Base-by-base conservation (phyloP, 257 asterid genomes). In the Schizonepeta tenuifolia region DNA sequence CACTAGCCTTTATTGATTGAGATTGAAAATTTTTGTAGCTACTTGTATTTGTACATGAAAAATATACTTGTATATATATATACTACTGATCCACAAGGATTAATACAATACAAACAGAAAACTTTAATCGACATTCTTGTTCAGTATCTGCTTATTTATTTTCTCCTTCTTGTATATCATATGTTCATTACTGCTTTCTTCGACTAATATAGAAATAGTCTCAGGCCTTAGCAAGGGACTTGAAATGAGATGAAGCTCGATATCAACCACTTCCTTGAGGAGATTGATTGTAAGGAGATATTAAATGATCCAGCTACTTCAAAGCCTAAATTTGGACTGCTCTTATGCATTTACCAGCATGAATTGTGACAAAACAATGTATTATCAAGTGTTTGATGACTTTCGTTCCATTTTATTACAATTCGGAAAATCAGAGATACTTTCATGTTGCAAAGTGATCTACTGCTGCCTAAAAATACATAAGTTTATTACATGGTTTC, bases 1-100 rank as follows among this genome's bases (percentile, higher is more conserved):
- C 69, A 69, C 57, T 73, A 74, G 75, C 1, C 46, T n/a, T 26
- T 21, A 47, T 56, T 1, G 5, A 0, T 5, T 35, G 56, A 14
- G 61, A 55, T 74, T 13, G 6, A 72, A 65, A 41, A 13, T 51
- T 64, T 71, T 71, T n/a, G 70, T 28, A 57, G 7, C 22, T n/a
- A n/a, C n/a, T n/a, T n/a, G n/a, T 49, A 49, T 10, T 7, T 0
- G 55, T 49, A 49, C 24, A 49, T 49, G 10, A 7, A 49, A 49
- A 49, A 49, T 49, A 49, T 49, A 49, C 55, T 49, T n/a, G 22
- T 49, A 15, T n/a, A n/a, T 49, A 14, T 49, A n/a, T n/a, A n/a
- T n/a, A n/a, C 55, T 17, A 49, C n/a, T 17, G 55, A 49, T 49
- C 55, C 22, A 15, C 22, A 17, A 49, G n/a, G n/a, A n/a, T n/a